Conservation (phyloP, 2,329 filamentous ascomycete genomes). For the Alternaria burnsii region DNA sequence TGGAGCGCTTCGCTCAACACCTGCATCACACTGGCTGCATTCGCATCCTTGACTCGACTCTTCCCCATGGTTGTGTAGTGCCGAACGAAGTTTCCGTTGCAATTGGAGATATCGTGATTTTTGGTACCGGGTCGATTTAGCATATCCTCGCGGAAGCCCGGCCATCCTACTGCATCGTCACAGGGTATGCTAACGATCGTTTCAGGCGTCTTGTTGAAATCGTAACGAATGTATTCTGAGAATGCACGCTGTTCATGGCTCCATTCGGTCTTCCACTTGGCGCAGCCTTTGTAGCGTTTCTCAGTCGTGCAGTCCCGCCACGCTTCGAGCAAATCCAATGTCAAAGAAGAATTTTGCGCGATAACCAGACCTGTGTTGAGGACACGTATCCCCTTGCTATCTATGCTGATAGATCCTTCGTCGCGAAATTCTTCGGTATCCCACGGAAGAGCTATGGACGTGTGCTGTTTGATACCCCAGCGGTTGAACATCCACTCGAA, state of each 20-base stretch:
- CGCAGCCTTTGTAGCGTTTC: slow-evolving; percentile 37
- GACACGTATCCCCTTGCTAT: slow-evolving; percentile 46
- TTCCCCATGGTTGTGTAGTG: slow-evolving; percentile 39
- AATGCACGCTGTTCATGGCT: slow-evolving; percentile 48
- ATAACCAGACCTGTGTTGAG: slow-evolving; percentile 54
- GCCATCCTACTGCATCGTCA: slow-evolving; percentile 48
- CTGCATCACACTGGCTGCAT: slow-evolving; percentile 23
- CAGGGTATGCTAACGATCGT: slow-evolving; percentile 44
- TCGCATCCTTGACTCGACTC: slow-evolving; percentile 17
- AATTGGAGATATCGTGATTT: slow-evolving; percentile 23
- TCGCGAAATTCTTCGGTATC: slow-evolving; percentile 36
- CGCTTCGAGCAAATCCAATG: slow-evolving; percentile 38
- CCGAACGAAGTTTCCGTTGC: slow-evolving; percentile 40
- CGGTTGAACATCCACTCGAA: slow-evolving; percentile 60
- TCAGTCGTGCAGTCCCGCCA: slow-evolving; percentile 45
- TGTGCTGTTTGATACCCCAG: slow-evolving; percentile 54
- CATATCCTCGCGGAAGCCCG: slow-evolving; percentile 30
- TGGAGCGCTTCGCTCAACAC: slow-evolving; percentile 22
- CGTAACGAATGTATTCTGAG: slow-evolving; percentile 45
- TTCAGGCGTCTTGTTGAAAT: slow-evolving; percentile 36
- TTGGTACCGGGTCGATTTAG: slow-evolving; percentile 15
- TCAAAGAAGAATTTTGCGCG: slow-evolving; percentile 41
- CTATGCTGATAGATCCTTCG: slow-evolving; percentile 38
- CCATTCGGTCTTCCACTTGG: slow-evolving; percentile 38
- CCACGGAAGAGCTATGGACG: slow-evolving; percentile 53